Evolutionary conservation across 805 yeast species (phyloP).

Genomic region (Metschnikowia drakensbergensis): DNA sequence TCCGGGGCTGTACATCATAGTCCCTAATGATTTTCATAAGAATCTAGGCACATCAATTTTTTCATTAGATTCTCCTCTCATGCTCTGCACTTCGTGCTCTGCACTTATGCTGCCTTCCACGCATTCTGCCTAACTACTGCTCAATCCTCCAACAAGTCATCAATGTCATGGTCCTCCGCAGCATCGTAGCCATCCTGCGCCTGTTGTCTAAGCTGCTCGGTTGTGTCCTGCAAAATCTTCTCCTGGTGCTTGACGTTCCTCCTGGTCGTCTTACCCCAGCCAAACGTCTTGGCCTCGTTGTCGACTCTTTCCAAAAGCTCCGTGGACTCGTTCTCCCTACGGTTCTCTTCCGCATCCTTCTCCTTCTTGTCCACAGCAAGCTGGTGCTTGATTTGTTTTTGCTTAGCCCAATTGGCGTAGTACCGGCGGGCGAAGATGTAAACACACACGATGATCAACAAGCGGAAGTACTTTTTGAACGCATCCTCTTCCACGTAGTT

Average conservation of each 20-base stretch:
- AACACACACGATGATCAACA: constrained; percentile 53
- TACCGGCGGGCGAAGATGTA: constrained; percentile 57
- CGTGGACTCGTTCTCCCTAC: constrained; percentile 23
- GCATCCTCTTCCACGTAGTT: constrained; percentile 38
- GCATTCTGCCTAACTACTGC: too few relatives aligned
- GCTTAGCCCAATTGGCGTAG: constrained; percentile 54
- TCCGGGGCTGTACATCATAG: too few relatives aligned
- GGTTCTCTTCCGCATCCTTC: constrained; percentile 34
- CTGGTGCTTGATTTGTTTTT: constrained; percentile 47
- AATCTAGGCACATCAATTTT: too few relatives aligned
- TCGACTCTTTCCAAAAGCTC: constrained; percentile 34
- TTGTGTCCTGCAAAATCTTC: constrained; percentile 46
- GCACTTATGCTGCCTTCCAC: too few relatives aligned
- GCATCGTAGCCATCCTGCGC: constrained; percentile 45
- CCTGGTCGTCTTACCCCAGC: constrained; percentile 80
- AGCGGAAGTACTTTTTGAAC: constrained; percentile 43
- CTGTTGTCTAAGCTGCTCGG: constrained; percentile 36
- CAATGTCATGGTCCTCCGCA: constrained; percentile 63
- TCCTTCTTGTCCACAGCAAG: constrained; percentile 45
- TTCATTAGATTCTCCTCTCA: too few relatives aligned
- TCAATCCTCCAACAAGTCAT: constrained; percentile 51
- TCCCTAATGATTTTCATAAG: too few relatives aligned
- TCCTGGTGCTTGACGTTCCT: constrained; percentile 52
- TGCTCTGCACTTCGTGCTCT: too few relatives aligned
- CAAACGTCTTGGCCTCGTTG: constrained; percentile 50